Base-by-base conservation (phyloP, 2,329 filamentous ascomycete species). In the Trichoderma gracile region DNA sequence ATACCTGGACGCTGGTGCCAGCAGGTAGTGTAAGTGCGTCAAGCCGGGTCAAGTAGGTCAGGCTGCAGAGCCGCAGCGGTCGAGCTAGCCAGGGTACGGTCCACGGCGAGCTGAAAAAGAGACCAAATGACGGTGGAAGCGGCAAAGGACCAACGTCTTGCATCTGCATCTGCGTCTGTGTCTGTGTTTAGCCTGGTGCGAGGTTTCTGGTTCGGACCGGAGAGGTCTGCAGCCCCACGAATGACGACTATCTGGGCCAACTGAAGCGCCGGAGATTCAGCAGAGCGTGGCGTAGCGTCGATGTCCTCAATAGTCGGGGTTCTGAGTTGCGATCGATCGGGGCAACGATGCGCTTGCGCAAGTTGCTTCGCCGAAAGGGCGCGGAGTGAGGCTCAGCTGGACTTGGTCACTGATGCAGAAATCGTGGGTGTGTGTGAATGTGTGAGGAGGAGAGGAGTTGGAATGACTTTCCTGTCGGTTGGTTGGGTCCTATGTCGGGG, bases 61-160 rank as follows among this genome's bases (percentile, higher is more conserved):
- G 19, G 19, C 42, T 33, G 45, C 56, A 59, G 55, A 58, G 55
- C 56, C 56, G 45, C 56, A 59, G 56, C 56, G 56, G 56, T 49
- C 45, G n/a, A 27, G 47, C 14, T 17, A 30, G 40, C 63, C 54
- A 33, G 63, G 57, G 64, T 45, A 52, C 40, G 50, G 49, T 45
- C 40, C 56, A 53, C 49, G 7, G 49, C 42, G 21, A 65, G 64
- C 64, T 65, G 64, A 65, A 65, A 65, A 50, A 19, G 30, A 53
- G 58, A 50, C 43, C 23, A 49, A 63, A 55, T 33, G 47, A 58
- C 55, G 40, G 38, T 45, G 33, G 38, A 25, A 61, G 58, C 58
- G 40, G 58, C 33, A 38, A 38, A 38, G 12, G 5, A 38, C 33
- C 33, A 3, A 12, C 12, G 1, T 38, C 14, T 3, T 38, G 33